These are phyloP conservation scores for Phytopythium vexans DNA, from an alignment of 352 stramenopile genomes.

Conservation along the genomic window DNA sequence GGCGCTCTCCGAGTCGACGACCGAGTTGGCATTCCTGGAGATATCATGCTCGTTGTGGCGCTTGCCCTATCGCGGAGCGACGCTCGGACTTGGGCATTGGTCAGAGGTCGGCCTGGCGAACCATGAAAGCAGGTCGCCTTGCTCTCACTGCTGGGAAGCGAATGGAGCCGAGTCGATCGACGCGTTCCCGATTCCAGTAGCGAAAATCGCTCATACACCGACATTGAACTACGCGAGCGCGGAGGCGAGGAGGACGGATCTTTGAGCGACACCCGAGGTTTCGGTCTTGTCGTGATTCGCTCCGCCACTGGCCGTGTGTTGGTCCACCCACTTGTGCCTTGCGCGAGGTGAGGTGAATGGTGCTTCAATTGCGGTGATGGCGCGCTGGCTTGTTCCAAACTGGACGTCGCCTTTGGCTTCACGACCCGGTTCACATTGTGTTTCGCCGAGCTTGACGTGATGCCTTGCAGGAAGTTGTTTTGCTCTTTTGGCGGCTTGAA, in stretches of 20 bases:
- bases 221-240: neutral
- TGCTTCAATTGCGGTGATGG: constrained; percentile 4
- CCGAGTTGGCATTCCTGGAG: too few relatives aligned
- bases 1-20: too few relatives aligned
- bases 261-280: constrained; percentile 2
- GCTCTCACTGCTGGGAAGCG: too few relatives aligned
- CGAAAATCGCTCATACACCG: too few relatives aligned
- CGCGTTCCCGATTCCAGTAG: constrained; percentile 2
- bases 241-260: constrained; percentile 9
- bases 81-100: too few relatives aligned
- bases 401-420: constrained; percentile 2
- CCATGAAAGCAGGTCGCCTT: too few relatives aligned
- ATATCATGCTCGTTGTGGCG: too few relatives aligned
- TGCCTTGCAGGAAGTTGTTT: constrained; percentile 9
- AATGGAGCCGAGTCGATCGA: neutral
- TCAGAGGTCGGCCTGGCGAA: too few relatives aligned
- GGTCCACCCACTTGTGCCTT: constrained; percentile 15
- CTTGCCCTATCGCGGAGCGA: too few relatives aligned
- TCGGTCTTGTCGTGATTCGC: neutral
- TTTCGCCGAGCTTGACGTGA: constrained; percentile 7
- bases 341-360: constrained; percentile 4
- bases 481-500: constrained; percentile 27
- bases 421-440: constrained; percentile 9
- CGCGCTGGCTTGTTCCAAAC: constrained; percentile 23
- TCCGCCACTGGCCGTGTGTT: constrained; percentile 8